phyloP scores from a whole-genome alignment of 257 asterid species.

The Gardenia jasminoides region DNA sequence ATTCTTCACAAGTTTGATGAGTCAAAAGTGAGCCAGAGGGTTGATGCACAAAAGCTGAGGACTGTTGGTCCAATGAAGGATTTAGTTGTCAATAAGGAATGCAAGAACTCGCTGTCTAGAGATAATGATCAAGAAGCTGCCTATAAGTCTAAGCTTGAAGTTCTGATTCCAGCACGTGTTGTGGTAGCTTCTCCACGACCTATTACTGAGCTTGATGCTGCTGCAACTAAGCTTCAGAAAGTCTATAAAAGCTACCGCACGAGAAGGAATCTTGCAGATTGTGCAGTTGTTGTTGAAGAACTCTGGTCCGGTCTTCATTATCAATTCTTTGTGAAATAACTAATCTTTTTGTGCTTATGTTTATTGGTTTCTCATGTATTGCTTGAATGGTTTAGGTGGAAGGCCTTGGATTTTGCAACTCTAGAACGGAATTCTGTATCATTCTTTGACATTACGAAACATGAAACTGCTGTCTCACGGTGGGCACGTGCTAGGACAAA shows the following conservation, averaged over 20 bases:
- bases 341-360: background rate
- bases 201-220: conserved; percentile 38
- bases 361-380: conserved; percentile 1
- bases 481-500: conserved; percentile 63
- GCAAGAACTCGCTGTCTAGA: conserved; percentile 2
- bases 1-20: conserved; percentile 11
- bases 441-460: conserved; percentile 44
- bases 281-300: conserved; percentile 49
- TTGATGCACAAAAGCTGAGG: conserved; percentile 26
- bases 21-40: conserved; percentile 13
- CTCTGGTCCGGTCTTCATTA: conserved; percentile 37
- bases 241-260: conserved; percentile 54
- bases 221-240: conserved; percentile 45
- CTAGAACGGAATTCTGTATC: conserved; percentile 51
- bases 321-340: background rate
- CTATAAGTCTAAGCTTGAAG: conserved; percentile 17
- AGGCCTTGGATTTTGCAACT: conserved; percentile 61
- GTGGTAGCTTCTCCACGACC: conserved; percentile 29
- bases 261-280: conserved; percentile 50
- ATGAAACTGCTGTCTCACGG: conserved; percentile 59
- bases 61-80: conserved; percentile 23
- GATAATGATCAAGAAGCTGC: background rate
- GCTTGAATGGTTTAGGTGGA: conserved; percentile 51
- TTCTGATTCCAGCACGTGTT: conserved; percentile 16
- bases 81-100: conserved; percentile 25